Evolutionary conservation across 345 rosid species (phyloP).

Genomic region (Eucalyptus sideroxylon): DNA sequence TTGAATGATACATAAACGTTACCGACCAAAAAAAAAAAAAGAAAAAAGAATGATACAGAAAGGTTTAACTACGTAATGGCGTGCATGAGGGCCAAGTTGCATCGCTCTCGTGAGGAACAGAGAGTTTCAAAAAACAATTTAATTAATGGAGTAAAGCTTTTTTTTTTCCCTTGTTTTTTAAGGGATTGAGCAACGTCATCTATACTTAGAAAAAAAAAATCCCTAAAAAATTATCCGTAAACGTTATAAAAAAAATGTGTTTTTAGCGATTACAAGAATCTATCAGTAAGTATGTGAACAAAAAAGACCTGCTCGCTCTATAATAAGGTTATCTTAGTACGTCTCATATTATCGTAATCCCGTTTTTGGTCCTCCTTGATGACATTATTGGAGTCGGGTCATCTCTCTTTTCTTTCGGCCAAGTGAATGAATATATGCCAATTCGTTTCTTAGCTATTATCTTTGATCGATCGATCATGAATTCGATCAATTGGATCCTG

Average conservation of each 20-base stretch:
- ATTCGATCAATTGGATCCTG: neutral
- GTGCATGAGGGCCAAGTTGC: neutral
- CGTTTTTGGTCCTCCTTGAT: no score
- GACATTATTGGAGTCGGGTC: neutral
- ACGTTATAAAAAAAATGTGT: neutral
- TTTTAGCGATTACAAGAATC: neutral
- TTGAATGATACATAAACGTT: no score
- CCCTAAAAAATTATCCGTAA: neutral
- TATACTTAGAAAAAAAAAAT: neutral
- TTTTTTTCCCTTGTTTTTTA: neutral
- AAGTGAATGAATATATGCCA: neutral
- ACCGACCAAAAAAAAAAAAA: no score
- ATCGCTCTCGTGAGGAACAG: neutral
- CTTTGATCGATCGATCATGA: neutral
- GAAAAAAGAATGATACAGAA: neutral
- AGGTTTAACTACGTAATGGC: neutral
- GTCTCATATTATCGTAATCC: neutral
- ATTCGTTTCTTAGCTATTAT: neutral
- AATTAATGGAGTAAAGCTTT: neutral
- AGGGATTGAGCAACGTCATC: neutral
- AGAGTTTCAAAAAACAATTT: neutral
- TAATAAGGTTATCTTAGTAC: neutral
- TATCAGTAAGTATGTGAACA: neutral
- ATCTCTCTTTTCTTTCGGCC: neutral
- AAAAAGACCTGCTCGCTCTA: neutral